Conservation (phyloP, 495 filamentous ascomycete species). For the Penicillium verhagenii region DNA sequence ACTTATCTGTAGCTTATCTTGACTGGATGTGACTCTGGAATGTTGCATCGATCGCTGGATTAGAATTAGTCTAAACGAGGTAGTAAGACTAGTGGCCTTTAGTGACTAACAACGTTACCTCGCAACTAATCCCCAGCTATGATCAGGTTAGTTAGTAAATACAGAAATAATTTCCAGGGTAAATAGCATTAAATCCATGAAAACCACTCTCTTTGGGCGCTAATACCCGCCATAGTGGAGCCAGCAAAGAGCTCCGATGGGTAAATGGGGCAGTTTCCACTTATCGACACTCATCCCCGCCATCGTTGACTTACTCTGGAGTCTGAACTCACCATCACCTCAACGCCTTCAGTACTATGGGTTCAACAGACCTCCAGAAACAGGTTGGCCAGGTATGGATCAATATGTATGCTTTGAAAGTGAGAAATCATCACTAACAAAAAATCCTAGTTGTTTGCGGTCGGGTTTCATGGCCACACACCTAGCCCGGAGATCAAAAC, state of each 20-base stretch:
- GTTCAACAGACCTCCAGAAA: slow-evolving; percentile 26
- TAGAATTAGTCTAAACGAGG: no score
- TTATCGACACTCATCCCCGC: slow-evolving; percentile 4
- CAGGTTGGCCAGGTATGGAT: slow-evolving; percentile 39
- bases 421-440: no score
- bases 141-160: no score
- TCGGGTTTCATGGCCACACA: slow-evolving; percentile 46
- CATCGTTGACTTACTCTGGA: not conserved
- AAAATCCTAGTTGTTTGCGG: slow-evolving; percentile 43
- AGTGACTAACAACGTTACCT: not conserved
- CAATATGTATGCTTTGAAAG: no score
- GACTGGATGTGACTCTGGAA: not conserved
- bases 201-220: no score
- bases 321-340: not conserved
- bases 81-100: no score
- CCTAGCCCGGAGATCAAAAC: slow-evolving; percentile 48
- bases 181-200: no score
- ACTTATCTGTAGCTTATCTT: not conserved
- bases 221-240: not conserved
- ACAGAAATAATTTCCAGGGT: no score
- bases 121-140: not conserved
- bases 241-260: not conserved
- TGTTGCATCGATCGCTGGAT: slow-evolving; percentile 1
- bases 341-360: slow-evolving; percentile 16
- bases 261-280: not conserved